These are phyloP conservation scores for Avicennia marina DNA, from an alignment of 257 asterid genomes.

Conservation along the genomic window DNA sequence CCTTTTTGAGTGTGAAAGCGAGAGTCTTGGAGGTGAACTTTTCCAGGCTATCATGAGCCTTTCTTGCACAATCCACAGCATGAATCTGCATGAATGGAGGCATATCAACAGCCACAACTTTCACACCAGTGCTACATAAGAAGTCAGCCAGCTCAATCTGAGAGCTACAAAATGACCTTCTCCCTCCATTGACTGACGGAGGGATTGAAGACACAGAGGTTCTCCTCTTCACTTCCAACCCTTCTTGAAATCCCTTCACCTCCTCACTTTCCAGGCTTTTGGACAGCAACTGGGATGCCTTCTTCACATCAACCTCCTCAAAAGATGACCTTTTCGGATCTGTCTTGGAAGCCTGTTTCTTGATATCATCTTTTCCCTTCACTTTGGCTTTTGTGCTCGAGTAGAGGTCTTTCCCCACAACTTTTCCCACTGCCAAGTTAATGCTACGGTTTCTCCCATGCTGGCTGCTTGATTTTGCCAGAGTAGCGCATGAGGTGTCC, in stretches of 20 bases:
- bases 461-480: constrained; percentile 67
- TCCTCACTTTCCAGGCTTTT: constrained; percentile 29
- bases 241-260: constrained; percentile 23
- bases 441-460: too few relatives aligned
- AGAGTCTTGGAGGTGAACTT: constrained; percentile 92
- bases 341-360: constrained; percentile 25
- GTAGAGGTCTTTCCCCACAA: too few relatives aligned
- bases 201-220: constrained; percentile 35
- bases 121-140: constrained; percentile 64
- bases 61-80: constrained; percentile 89
- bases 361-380: constrained; percentile 28
- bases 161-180: constrained; percentile 65
- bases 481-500: constrained; percentile 43
- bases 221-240: constrained; percentile 23
- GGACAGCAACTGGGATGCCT: constrained; percentile 29
- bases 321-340: constrained; percentile 23
- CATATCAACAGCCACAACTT: constrained; percentile 94
- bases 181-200: constrained; percentile 29
- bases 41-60: constrained; percentile 84
- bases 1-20: constrained; percentile 87
- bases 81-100: constrained; percentile 95
- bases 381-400: constrained; percentile 39
- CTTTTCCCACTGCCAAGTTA: too few relatives aligned
- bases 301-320: constrained; percentile 37
- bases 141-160: constrained; percentile 67